phyloP scores from a whole-genome alignment of 768 basidiomycete species.

The Leccinellum luteum region DNA sequence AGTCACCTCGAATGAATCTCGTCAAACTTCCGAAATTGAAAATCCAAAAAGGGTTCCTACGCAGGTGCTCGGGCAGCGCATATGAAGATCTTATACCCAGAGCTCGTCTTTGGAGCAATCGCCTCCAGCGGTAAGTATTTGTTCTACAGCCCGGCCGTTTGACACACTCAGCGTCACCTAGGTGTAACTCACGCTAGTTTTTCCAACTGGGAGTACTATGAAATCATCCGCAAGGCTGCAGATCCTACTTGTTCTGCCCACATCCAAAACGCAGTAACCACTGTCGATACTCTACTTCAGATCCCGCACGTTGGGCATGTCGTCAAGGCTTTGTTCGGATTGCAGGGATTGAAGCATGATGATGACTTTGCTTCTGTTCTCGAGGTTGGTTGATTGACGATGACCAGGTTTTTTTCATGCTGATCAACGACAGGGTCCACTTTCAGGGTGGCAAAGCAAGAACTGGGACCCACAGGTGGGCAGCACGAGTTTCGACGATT shows the following conservation, averaged over 20 bases:
- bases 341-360: conserved; percentile 63
- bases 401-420: conserved; percentile 16
- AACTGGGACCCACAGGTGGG: conserved; percentile 81
- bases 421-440: conserved; percentile 43
- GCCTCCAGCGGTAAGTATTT: conserved; percentile 69
- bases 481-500: conserved; percentile 62
- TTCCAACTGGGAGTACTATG: conserved; percentile 86
- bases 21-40: not conserved
- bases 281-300: conserved; percentile 62
- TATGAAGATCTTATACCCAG: conserved; percentile 83
- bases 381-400: conserved; percentile 39
- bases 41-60: conserved; percentile 65
- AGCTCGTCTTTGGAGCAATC: conserved; percentile 87
- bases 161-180: conserved; percentile 25
- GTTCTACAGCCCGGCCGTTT: not conserved
- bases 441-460: conserved; percentile 77
- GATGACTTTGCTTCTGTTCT: conserved; percentile 76
- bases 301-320: conserved; percentile 42
- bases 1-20: conserved; percentile 1
- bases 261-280: conserved; percentile 53
- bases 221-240: conserved; percentile 70
- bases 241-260: conserved; percentile 59
- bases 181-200: conserved; percentile 84
- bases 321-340: conserved; percentile 77
- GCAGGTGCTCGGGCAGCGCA: conserved; percentile 93